phyloP scores from a whole-genome alignment of 2,329 filamentous ascomycete species.

The Fusarium setosum region DNA sequence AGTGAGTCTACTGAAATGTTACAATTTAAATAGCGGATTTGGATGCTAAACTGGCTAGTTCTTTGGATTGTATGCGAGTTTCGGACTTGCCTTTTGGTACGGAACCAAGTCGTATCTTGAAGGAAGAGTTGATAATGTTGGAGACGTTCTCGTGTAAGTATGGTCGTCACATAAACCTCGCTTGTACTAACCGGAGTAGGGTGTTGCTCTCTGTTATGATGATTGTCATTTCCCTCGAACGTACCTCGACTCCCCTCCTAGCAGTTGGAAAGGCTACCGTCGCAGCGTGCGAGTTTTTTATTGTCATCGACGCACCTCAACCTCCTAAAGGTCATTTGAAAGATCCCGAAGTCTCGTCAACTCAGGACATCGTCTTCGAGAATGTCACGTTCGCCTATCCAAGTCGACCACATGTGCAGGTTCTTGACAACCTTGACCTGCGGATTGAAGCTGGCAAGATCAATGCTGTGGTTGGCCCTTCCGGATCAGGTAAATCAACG shows the following conservation, averaged over 20 bases:
- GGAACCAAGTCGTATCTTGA: conserved; percentile 64
- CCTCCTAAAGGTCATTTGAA: conserved; percentile 50
- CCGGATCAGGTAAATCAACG: conserved; percentile 80
- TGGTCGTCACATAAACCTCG: background rate
- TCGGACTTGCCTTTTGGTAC: conserved; percentile 72
- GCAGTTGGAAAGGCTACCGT: conserved; percentile 68
- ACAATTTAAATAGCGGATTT: too few relatives aligned
- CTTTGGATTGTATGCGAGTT: conserved; percentile 63
- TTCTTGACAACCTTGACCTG: conserved; percentile 70
- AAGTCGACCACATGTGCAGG: conserved; percentile 70
- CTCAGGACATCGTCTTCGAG: conserved; percentile 60
- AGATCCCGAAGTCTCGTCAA: conserved; percentile 51
- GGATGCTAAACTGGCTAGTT: conserved; percentile 51
- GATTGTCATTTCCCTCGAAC: conserved; percentile 66
- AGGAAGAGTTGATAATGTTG: conserved; percentile 59
- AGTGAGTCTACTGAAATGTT: too few relatives aligned
- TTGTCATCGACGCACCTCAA: conserved; percentile 62
- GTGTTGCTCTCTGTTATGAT: conserved; percentile 70
- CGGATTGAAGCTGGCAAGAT: conserved; percentile 72
- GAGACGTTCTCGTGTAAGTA: conserved; percentile 66
- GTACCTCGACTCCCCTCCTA: conserved; percentile 68
- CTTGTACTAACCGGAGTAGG: conserved; percentile 31
- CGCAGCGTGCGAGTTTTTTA: conserved; percentile 68
- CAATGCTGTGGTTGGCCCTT: conserved; percentile 80
- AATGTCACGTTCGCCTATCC: conserved; percentile 81